Evolutionary conservation across 2,329 filamentous ascomycete species (phyloP).

Genomic region (Dichotomopilus funicola): DNA sequence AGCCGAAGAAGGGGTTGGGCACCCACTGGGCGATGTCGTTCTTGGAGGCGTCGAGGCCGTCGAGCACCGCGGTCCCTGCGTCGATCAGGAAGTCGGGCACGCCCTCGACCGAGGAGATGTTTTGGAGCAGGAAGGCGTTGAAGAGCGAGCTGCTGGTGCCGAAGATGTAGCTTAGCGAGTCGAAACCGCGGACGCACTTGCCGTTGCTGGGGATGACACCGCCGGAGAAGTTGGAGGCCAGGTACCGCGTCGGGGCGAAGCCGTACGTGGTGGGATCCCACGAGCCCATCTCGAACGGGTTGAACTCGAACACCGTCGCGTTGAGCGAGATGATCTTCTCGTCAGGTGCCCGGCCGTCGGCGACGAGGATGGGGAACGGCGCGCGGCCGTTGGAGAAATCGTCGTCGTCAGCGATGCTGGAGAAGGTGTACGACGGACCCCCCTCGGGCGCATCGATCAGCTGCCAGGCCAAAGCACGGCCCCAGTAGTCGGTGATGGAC

Average conservation of each 20-base stretch:
- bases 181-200: slow-evolving; percentile 69
- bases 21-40: slow-evolving; percentile 47
- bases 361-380: slow-evolving; percentile 45
- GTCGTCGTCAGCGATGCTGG: slow-evolving; percentile 50
- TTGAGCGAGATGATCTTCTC: slow-evolving; percentile 43
- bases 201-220: slow-evolving; percentile 49
- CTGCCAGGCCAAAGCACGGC: slow-evolving; percentile 78
- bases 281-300: slow-evolving; percentile 59
- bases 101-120: slow-evolving; percentile 42
- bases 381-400: slow-evolving; percentile 37
- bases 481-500: slow-evolving; percentile 85
- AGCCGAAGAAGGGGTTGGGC: slow-evolving; percentile 55
- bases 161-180: slow-evolving; percentile 77
- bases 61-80: slow-evolving; percentile 47
- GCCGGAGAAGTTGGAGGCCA: slow-evolving; percentile 51
- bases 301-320: slow-evolving; percentile 59
- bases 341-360: slow-evolving; percentile 41
- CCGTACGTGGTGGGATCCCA: slow-evolving; percentile 55
- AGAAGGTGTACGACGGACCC: slow-evolving; percentile 73
- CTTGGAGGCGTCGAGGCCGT: slow-evolving; percentile 44
- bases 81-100: slow-evolving; percentile 45
- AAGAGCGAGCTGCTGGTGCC: slow-evolving; percentile 81
- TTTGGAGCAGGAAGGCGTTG: slow-evolving; percentile 65
- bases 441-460: slow-evolving; percentile 70
- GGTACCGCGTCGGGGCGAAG: slow-evolving; percentile 53